Evolutionary conservation across 345 rosid genomes (phyloP).

Genomic region (Gossypium herbaceum): DNA sequence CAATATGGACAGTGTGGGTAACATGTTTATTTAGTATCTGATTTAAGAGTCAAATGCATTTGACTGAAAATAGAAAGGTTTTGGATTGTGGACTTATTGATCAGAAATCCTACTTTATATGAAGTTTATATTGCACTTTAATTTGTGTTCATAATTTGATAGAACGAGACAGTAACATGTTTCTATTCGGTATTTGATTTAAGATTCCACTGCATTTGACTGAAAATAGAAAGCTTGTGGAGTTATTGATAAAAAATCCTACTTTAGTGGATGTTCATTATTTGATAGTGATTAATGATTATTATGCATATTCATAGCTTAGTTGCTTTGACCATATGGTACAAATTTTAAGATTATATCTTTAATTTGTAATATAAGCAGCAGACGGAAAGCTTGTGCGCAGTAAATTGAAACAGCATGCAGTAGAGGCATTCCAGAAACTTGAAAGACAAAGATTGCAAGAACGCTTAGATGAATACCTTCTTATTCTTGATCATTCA

Average conservation of each 20-base stretch:
- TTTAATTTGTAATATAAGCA: slow-evolving; percentile 20
- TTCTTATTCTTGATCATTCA: slow-evolving; percentile 44
- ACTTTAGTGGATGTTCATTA: not conserved
- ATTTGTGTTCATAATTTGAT: not conserved
- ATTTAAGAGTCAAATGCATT: not conserved
- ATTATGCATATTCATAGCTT: not conserved
- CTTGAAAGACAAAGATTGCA: slow-evolving; percentile 49
- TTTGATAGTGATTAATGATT: not conserved
- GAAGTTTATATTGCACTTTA: not conserved
- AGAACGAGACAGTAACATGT: not conserved
- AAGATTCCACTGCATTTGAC: not conserved
- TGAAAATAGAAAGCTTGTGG: not conserved
- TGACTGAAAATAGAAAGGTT: not conserved
- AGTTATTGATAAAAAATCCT: not conserved
- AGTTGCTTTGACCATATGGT: not conserved
- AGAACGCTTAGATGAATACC: slow-evolving; percentile 48
- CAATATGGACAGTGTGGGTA: not conserved
- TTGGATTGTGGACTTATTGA: not conserved
- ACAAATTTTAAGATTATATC: not conserved
- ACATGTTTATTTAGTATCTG: not conserved
- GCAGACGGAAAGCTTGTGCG: slow-evolving; percentile 40
- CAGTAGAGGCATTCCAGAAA: slow-evolving; percentile 36
- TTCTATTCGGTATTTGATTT: not conserved
- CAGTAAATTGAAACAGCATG: slow-evolving; percentile 32
- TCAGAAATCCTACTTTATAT: not conserved